phyloP scores from a whole-genome alignment of 805 yeast species.

The Kockiozyma suomiensis region DNA sequence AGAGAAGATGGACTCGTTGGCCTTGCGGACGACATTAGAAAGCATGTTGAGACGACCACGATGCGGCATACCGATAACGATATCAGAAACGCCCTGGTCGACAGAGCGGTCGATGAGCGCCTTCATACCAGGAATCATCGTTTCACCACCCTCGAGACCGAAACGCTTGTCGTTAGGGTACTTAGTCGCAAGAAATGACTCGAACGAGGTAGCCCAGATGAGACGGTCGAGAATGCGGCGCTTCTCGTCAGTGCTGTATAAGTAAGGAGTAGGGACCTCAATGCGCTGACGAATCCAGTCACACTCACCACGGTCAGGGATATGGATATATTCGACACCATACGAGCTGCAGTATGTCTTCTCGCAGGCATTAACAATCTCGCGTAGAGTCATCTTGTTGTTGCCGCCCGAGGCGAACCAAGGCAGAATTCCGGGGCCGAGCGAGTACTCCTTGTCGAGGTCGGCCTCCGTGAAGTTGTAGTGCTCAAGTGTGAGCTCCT shows the following conservation, averaged over 20 bases:
- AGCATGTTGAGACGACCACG: slow-evolving; percentile 98
- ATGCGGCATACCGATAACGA: slow-evolving; percentile 99
- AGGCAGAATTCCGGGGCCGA: slow-evolving; percentile 98
- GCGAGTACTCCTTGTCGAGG: slow-evolving; percentile 75
- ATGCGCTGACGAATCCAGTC: slow-evolving; percentile 98
- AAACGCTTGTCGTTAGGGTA: slow-evolving; percentile 94
- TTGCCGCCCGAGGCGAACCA: slow-evolving; percentile 74
- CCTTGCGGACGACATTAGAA: slow-evolving; percentile 97
- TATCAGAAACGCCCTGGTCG: slow-evolving; percentile 83
- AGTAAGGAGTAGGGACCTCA: slow-evolving; percentile 86
- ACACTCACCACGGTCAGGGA: slow-evolving; percentile 91
- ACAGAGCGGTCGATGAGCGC: slow-evolving; percentile 92
- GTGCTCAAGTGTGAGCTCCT: slow-evolving; percentile 86
- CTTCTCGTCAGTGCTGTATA: slow-evolving; percentile 84
- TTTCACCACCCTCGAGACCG: slow-evolving; percentile 98
- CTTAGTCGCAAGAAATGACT: slow-evolving; percentile 87
- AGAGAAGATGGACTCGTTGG: slow-evolving; percentile 95
- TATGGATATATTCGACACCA: slow-evolving; percentile 95
- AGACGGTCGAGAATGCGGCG: slow-evolving; percentile 94
- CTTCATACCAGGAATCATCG: slow-evolving; percentile 95
- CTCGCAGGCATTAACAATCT: slow-evolving; percentile 78
- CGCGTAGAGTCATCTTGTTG: slow-evolving; percentile 68
- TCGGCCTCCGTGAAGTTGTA: slow-evolving; percentile 90
- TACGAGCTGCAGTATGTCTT: slow-evolving; percentile 81
- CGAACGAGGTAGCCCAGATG: slow-evolving; percentile 95